Evolutionary conservation across 441 rosid species (phyloP).

Genomic region (Breynia disticha): DNA sequence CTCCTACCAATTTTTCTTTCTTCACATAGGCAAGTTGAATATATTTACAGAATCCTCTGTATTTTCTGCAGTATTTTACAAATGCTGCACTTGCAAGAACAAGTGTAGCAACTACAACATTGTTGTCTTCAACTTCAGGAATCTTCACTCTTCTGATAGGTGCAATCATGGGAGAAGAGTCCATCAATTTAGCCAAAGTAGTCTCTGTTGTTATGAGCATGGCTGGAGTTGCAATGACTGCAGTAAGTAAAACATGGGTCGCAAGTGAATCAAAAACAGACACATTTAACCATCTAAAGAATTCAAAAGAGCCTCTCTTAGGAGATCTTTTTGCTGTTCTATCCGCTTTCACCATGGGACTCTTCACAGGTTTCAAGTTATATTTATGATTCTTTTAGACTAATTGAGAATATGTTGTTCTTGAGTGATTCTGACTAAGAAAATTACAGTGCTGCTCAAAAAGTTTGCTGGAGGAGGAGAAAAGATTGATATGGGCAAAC

Average conservation of each 20-base stretch:
- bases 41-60: background rate
- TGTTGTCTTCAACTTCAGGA: constrained; percentile 39
- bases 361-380: constrained; percentile 29
- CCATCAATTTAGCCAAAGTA: constrained; percentile 25
- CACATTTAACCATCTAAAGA: constrained; percentile 15
- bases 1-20: no score
- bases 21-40: no score
- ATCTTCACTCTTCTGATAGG: constrained; percentile 43
- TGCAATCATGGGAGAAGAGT: constrained; percentile 32
- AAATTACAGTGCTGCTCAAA: constrained; percentile 32
- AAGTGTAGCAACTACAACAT: constrained; percentile 34
- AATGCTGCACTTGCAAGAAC: constrained; percentile 41
- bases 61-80: constrained; percentile 28
- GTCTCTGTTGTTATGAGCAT: constrained; percentile 35
- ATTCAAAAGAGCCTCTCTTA: constrained; percentile 21
- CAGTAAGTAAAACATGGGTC: constrained; percentile 32
- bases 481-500: constrained; percentile 35
- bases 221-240: constrained; percentile 43
- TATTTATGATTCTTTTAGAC: no score
- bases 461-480: constrained; percentile 38
- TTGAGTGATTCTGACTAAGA: background rate
- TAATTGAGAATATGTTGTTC: no score
- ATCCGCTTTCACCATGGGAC: constrained; percentile 31
- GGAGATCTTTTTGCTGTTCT: constrained; percentile 40
- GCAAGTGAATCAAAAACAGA: constrained; percentile 18